Base-by-base conservation (phyloP, 2,329 filamentous ascomycete genomes). In the Lecanicillium sp. region DNA sequence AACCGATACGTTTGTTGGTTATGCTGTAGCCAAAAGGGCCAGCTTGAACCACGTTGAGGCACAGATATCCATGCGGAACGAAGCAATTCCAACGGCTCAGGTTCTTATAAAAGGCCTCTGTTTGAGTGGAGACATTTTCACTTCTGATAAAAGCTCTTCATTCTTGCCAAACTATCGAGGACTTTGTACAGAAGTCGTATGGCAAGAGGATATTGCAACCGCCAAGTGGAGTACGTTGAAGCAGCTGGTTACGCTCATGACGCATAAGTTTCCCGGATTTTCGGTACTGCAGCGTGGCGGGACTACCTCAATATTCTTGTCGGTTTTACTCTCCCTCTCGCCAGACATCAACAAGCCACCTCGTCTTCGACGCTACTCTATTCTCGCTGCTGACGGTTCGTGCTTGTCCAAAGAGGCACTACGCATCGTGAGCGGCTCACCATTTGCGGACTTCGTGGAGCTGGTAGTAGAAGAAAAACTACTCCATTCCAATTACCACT, bases 111-210 rank as follows among this genome's bases (percentile, higher is more conserved):
- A 66, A 15, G 67, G 69, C 1, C 55, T 77, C 14, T 52, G 57
- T 4, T 62, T 73, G 37, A 65, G 63, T 3, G 48, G 46, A n/a
- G 52, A 60, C 1, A 46, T 73, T 11, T 46, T 57, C 0, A 41
- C 44, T 2, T 44, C 54, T 3, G 46, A 55, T 1, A 44, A 51
- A 5, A 49, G 44, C 1, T 44, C 49, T 0, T 54, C 51, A 1
- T 76, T 71, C 44, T 47, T 77, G 8, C 65, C 69, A 0, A 69
- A 65, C 17, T 62, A 73, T 44, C 66, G 63, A 22, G 67, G 67
- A 15, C 56, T 77, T 2, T 72, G 68, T 40, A 68, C 66, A 3
- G 55, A 71, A 44, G 57, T 76, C 35, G 45, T 60, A 3, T 77
- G 72, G 72, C 56, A 64, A 15, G 51, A 64, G 37, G 61, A 70